phyloP scores from a whole-genome alignment of 2,329 filamentous ascomycete species.

The Cryoendolithus antarcticus region DNA sequence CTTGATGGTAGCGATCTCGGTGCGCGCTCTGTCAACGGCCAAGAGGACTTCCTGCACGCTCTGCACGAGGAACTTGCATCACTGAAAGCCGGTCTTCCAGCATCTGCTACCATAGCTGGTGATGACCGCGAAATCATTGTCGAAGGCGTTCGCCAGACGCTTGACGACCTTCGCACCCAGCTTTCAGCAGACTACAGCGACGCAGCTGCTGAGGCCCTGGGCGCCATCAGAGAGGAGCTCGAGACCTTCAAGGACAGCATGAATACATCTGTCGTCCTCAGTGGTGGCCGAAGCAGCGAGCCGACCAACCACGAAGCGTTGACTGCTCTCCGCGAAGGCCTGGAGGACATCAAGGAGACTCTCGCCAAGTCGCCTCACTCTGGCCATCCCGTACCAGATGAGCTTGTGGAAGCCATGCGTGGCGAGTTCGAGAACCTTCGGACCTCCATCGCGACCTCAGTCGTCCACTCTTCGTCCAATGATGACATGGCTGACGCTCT shows the following conservation, averaged over 20 bases:
- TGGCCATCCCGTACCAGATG: conserved; percentile 28
- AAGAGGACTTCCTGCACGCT: conserved; percentile 34
- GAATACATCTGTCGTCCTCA: conserved; percentile 28
- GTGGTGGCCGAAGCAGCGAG: conserved; percentile 7
- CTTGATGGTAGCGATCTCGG: conserved; percentile 26
- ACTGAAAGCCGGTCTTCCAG: conserved; percentile 42
- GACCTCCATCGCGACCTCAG: conserved; percentile 26
- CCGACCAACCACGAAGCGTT: conserved; percentile 13
- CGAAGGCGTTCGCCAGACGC: conserved; percentile 45
- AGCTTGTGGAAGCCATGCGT: conserved; percentile 40
- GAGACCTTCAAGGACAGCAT: conserved; percentile 32
- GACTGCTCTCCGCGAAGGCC: conserved; percentile 13
- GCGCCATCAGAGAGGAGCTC: conserved; percentile 30
- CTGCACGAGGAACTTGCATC: conserved; percentile 50
- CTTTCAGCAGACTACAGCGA: conserved; percentile 27
- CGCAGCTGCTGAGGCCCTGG: conserved; percentile 29
- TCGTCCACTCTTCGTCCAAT: conserved; percentile 29
- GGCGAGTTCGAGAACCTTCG: conserved; percentile 39
- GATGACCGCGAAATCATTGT: conserved; percentile 50
- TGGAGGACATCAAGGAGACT: conserved; percentile 30
- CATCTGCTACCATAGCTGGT: conserved; percentile 11
- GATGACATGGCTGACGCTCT: conserved; percentile 39
- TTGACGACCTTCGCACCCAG: conserved; percentile 31
- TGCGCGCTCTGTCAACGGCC: conserved; percentile 21
- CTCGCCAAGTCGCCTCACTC: conserved; percentile 8